These are phyloP conservation scores for Trifolium pratense DNA, from an alignment of 306 rosid species.

Conservation along the genomic window DNA sequence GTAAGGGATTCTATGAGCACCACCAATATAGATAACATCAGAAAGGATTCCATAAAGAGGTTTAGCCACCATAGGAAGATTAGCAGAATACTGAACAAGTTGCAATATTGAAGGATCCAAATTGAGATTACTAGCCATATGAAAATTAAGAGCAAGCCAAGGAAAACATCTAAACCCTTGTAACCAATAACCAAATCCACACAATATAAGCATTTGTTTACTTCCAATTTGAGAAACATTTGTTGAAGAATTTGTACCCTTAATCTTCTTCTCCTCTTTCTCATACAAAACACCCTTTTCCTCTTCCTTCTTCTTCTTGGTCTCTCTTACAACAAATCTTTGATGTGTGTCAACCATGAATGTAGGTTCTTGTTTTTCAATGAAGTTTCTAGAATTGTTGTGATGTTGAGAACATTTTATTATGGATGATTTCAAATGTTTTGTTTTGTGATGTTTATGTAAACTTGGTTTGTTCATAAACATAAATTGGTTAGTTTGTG, in stretches of 20 bases:
- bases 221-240: conserved; percentile 29
- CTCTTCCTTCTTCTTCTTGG: conserved; percentile 16
- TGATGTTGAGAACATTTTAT: conserved; percentile 43
- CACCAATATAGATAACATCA: conserved; percentile 71
- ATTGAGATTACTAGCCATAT: conserved; percentile 72
- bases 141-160: conserved; percentile 84
- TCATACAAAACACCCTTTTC: conserved; percentile 37
- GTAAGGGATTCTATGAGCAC: conserved; percentile 85
- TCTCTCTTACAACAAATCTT: conserved; percentile 30
- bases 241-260: conserved; percentile 29
- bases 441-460: conserved; percentile 23
- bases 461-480: conserved; percentile 27
- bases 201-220: conserved; percentile 56
- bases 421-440: background rate
- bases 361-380: conserved; percentile 28
- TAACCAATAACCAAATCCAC: conserved; percentile 90
- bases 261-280: conserved; percentile 37
- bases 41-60: conserved; percentile 85
- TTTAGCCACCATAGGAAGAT: conserved; percentile 91
- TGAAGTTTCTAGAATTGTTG: conserved; percentile 39
- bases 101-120: conserved; percentile 73
- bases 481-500: conserved; percentile 40
- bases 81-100: conserved; percentile 73
- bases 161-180: conserved; percentile 97
- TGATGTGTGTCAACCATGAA: conserved; percentile 32